Evolutionary conservation across 352 stramenopile species (phyloP).

Genomic region (Globisporangium iwayamae): DNA sequence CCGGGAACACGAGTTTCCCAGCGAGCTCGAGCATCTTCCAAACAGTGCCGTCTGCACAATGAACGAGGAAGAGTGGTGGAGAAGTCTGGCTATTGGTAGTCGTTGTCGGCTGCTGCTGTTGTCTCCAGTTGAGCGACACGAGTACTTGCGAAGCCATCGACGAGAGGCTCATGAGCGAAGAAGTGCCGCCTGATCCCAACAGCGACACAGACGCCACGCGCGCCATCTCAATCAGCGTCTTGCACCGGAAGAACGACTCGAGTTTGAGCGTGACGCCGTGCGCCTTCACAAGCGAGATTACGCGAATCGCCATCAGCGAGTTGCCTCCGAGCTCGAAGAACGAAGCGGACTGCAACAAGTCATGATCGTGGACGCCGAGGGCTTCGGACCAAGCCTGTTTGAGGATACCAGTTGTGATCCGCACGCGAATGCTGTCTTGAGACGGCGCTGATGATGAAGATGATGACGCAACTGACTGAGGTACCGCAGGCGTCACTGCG

Average conservation of each 20-base stretch:
- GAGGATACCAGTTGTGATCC: slow-evolving; percentile 35
- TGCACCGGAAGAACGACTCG: slow-evolving; percentile 42
- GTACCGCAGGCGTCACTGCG: neutral
- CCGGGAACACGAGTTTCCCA: slow-evolving; percentile 27
- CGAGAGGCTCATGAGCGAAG: neutral
- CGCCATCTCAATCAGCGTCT: slow-evolving; percentile 40
- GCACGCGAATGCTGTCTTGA: slow-evolving; percentile 17
- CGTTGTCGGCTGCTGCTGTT: neutral
- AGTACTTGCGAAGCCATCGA: slow-evolving; percentile 13
- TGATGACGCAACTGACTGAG: neutral
- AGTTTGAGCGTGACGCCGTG: slow-evolving; percentile 42
- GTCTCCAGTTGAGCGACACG: slow-evolving; percentile 38
- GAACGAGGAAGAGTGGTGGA: slow-evolving; percentile 42
- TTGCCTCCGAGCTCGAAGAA: slow-evolving; percentile 75
- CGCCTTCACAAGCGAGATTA: slow-evolving; percentile 48
- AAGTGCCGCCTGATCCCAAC: slow-evolving; percentile 8
- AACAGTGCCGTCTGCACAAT: slow-evolving; percentile 50
- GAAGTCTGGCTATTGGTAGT: neutral
- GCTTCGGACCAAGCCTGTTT: slow-evolving; percentile 49
- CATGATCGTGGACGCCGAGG: slow-evolving; percentile 33
- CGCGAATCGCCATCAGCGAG: slow-evolving; percentile 59
- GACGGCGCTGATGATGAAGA: neutral
- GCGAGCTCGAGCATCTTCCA: slow-evolving; percentile 60
- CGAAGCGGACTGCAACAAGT: slow-evolving; percentile 23
- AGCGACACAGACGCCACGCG: slow-evolving; percentile 15